Evolutionary conservation across 2,329 filamentous ascomycete species (phyloP).

Genomic region (Tricladium varicosporioides): DNA sequence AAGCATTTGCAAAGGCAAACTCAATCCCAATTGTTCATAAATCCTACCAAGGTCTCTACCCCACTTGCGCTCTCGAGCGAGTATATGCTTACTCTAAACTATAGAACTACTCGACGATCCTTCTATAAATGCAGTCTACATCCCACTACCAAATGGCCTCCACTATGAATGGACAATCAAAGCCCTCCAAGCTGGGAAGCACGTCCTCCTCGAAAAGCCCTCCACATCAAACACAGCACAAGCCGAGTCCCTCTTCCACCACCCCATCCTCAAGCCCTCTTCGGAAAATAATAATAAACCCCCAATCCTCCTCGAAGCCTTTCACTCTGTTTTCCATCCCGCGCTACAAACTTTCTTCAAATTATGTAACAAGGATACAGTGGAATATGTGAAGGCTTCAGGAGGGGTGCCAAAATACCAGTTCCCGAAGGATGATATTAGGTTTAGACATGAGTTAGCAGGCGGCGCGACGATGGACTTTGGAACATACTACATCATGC

Average conservation of each 20-base stretch:
- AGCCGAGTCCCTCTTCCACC: conserved; percentile 43
- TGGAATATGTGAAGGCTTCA: conserved; percentile 36
- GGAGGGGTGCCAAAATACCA: conserved; percentile 33
- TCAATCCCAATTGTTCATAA: conserved; percentile 48
- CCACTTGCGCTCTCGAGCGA: not conserved
- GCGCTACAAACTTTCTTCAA: conserved; percentile 43
- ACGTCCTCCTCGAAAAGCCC: conserved; percentile 56
- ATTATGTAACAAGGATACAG: conserved; percentile 38
- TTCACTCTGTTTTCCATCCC: conserved; percentile 51
- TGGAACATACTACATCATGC: conserved; percentile 41
- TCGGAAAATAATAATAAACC: conserved; percentile 16
- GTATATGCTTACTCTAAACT: not conserved
- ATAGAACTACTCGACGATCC: conserved; percentile 40
- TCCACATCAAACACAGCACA: conserved; percentile 45
- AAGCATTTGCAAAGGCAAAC: conserved; percentile 49
- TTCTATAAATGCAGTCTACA: conserved; percentile 49
- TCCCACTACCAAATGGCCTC: conserved; percentile 44
- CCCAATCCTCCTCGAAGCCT: conserved; percentile 52
- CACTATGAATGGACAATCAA: conserved; percentile 48
- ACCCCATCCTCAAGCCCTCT: conserved; percentile 31
- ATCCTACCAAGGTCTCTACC: conserved; percentile 45
- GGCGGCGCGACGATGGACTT: conserved; percentile 36
- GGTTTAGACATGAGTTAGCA: conserved; percentile 42
- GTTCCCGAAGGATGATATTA: conserved; percentile 41
- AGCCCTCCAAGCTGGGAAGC: conserved; percentile 48